A percentile compares a stretch with the other conserved stretches of the same genome.
Evolutionary conservation across 345 rosid genomes (phyloP).

Genomic region (Triadica sebifera): DNA sequence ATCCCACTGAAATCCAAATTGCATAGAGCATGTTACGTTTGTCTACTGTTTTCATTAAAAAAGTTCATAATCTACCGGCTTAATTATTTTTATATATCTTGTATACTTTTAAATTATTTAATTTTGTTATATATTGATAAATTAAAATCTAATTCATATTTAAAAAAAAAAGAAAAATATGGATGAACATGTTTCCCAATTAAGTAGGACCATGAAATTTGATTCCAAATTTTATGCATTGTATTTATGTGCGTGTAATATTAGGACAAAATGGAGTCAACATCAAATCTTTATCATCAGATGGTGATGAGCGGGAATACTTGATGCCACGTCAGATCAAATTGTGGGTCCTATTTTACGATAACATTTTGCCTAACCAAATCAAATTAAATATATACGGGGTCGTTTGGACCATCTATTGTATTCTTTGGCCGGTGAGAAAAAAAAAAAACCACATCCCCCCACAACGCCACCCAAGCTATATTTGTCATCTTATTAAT

Average conservation of each 20-base stretch:
- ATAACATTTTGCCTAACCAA: neutral
- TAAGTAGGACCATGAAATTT: neutral
- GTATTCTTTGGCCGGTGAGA: neutral
- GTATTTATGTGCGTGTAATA: neutral
- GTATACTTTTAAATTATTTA: too few relatives aligned
- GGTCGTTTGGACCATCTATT: neutral
- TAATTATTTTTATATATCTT: too few relatives aligned
- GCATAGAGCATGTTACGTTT: too few relatives aligned
- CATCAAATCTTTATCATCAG: conserved; percentile 29
- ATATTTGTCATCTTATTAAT: neutral
- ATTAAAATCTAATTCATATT: too few relatives aligned
- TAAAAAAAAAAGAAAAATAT: too few relatives aligned
- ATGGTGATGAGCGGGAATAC: conserved; percentile 42
- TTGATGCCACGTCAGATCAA: conserved; percentile 7
- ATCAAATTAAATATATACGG: neutral
- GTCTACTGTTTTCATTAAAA: too few relatives aligned
- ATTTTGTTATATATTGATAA: too few relatives aligned
- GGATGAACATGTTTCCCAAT: neutral
- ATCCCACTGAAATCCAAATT: too few relatives aligned
- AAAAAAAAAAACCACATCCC: neutral
- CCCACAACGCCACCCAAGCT: neutral
- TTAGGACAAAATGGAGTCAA: conserved; percentile 28
- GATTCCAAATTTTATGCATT: neutral
- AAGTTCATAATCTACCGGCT: too few relatives aligned
- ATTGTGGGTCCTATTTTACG: neutral